A percentile compares a stretch with the other conserved stretches of the same genome.
Conservation (phyloP, 192 early-diverging fungal species). For the Coemansia sp. region DNA sequence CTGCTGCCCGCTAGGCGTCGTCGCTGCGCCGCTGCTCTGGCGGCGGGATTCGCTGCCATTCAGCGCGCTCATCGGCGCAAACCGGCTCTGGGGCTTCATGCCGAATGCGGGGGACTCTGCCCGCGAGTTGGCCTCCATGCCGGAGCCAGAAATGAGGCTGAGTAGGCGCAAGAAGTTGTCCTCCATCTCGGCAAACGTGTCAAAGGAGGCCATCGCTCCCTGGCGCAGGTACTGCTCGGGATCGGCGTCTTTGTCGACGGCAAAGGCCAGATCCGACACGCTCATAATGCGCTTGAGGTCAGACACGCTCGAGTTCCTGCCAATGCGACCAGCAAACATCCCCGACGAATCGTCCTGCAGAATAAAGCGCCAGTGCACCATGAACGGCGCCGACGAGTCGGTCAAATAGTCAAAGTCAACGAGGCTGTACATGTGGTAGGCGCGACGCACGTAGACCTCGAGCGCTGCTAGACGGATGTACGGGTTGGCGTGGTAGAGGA, state of each 20-base stretch:
- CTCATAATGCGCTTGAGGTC: constrained; percentile 68
- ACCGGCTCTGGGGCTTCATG: constrained; percentile 21
- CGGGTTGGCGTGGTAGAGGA: constrained; percentile 85
- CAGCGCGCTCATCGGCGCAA: constrained; percentile 52
- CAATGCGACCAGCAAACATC: constrained; percentile 34
- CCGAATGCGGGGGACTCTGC: constrained; percentile 47
- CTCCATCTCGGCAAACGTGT: constrained; percentile 69
- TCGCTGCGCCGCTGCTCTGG: constrained; percentile 23
- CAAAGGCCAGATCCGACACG: constrained; percentile 78
- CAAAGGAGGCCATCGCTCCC: constrained; percentile 80
- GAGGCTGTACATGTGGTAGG: constrained; percentile 96
- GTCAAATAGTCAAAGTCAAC: constrained; percentile 76
- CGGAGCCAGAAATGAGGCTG: constrained; percentile 56
- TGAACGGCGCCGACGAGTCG: constrained; percentile 59
- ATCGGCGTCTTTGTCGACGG: constrained; percentile 63
- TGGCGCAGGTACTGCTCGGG: constrained; percentile 75
- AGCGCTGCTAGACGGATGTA: constrained; percentile 81
- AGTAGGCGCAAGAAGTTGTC: constrained; percentile 59
- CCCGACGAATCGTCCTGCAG: constrained; percentile 62
- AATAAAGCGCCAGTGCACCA: constrained; percentile 77
- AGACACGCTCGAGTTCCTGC: constrained; percentile 35
- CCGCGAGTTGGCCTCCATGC: constrained; percentile 43
- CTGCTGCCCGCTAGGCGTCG: constrained; percentile 16
- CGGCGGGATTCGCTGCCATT: constrained; percentile 9
- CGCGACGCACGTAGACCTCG: constrained; percentile 94